Percentiles rank a stretch among this genome's conserved stretches.
These are phyloP conservation scores for Sporothrix phasma DNA, from an alignment of 2,329 filamentous ascomycete genomes.

Conservation along the genomic window DNA sequence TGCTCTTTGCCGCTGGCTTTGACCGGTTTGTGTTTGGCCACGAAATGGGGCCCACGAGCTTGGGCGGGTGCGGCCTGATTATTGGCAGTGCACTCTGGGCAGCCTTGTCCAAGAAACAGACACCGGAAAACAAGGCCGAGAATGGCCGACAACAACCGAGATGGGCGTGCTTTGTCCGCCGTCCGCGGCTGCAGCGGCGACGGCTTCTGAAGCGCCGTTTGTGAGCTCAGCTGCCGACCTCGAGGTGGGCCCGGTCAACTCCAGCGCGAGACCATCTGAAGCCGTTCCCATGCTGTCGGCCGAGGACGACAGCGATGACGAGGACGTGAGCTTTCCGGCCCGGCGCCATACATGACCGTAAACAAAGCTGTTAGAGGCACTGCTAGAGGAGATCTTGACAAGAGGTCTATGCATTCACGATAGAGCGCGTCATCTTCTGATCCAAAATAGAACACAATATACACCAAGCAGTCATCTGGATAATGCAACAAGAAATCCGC, in stretches of 20 bases:
- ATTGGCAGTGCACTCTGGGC: slow-evolving; percentile 44
- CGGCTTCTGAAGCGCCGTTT: slow-evolving; percentile 2
- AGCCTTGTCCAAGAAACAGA: slow-evolving; percentile 33
- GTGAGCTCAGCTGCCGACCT: slow-evolving; percentile 22
- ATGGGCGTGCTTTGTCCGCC: slow-evolving; percentile 17
- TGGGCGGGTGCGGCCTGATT: slow-evolving; percentile 42
- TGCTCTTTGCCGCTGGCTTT: slow-evolving; percentile 45
- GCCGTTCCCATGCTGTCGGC: slow-evolving; percentile 32
- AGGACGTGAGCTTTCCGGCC: slow-evolving; percentile 14
- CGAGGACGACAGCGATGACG: slow-evolving; percentile 15
- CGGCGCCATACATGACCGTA: background rate
- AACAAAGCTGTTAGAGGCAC: background rate
- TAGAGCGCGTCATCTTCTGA: background rate
- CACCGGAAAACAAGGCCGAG: slow-evolving; percentile 17
- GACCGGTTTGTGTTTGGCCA: slow-evolving; percentile 45
- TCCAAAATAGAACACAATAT: background rate
- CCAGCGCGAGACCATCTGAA: slow-evolving; percentile 22
- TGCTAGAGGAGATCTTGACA: background rate
- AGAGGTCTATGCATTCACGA: background rate
- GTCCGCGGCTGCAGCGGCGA: slow-evolving; percentile 17
- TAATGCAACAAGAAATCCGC: too few relatives aligned
- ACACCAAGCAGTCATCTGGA: too few relatives aligned
- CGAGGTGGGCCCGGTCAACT: slow-evolving; percentile 23
- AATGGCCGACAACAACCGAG: background rate
- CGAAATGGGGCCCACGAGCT: slow-evolving; percentile 38